Base-by-base conservation (phyloP, 441 rosid species). In the Gossypium gossypioides region DNA sequence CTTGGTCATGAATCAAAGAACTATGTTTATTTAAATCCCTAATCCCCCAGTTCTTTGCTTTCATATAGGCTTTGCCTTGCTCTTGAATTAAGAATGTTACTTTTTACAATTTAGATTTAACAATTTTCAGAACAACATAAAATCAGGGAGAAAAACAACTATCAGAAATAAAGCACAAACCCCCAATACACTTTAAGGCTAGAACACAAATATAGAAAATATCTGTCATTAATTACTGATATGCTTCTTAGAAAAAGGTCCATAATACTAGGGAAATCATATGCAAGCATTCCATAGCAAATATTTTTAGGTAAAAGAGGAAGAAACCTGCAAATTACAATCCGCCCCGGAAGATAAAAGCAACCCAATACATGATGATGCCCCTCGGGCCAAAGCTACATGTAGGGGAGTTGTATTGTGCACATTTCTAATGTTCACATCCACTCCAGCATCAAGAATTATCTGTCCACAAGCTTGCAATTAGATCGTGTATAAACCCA, bases 401-500 rank as follows among this genome's bases (percentile, higher is more conserved):
- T 96, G 99, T 77, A 96, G 96, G 61, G 97, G 98, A 77, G 88
- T 91, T 46, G 95, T 88, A 81, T 91, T 91, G 73, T 88, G 97
- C 80, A 85, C 84, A 76, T 93, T 93, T 72, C 90, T 89, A 70
- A 93, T 88, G 81, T 96, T 89, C 63, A 89, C 97, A 84, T 88
- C 94, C 77, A 96, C 99, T 79, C 97, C 99, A 81, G 96, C 94
- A 79, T 90, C 90, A 58, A 96, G 97, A 82, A 96, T 91, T 75
- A 91, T 91, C 99, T 96, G 75, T 69, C 69, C 34, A 75, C 75
- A 63, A 82, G 71, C 52, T 68, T 40, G 70, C 55, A 74, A 46
- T 54, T 58, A 69, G 27, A 68, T 27, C 40, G 42, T 55, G 46
- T 29, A 74, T 69, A 27, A 27, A n/a, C 24, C 51, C 58, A 25